A percentile compares a stretch with the other conserved stretches of the same genome.
These are phyloP conservation scores for Pogostemon cablin DNA, from an alignment of 257 asterid species.

Conservation along the genomic window DNA sequence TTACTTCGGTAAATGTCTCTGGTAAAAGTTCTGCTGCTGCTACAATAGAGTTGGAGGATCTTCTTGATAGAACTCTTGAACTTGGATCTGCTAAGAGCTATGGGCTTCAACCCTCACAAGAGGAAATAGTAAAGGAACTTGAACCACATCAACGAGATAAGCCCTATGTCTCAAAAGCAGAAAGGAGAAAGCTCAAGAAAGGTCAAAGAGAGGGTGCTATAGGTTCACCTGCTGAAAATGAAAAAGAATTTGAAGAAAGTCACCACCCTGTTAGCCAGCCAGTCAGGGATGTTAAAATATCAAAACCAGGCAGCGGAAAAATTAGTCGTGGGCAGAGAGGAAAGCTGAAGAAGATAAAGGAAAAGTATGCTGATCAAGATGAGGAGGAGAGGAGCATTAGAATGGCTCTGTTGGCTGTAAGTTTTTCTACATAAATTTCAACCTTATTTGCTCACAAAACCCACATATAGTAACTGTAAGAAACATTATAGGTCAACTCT, in stretches of 20 bases:
- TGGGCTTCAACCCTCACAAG: conserved; percentile 57
- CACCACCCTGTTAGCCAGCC: conserved; percentile 35
- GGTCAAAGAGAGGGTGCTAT: conserved; percentile 59
- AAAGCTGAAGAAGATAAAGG: conserved; percentile 91
- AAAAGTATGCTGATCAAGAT: conserved; percentile 98
- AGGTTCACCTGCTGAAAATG: conserved; percentile 40
- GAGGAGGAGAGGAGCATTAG: conserved; percentile 92
- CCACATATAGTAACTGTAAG: conserved; percentile 4
- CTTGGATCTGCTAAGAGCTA: conserved; percentile 73
- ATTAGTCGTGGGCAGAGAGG: conserved; percentile 88
- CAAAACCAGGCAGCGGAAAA: conserved; percentile 60
- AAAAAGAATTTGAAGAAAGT: conserved; percentile 44
- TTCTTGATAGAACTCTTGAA: conserved; percentile 93
- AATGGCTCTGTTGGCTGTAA: conserved; percentile 83
- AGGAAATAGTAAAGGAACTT: conserved; percentile 43
- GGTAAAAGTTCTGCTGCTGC: conserved; percentile 40
- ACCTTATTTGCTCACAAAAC: conserved; percentile 18
- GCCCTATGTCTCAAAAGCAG: conserved; percentile 86
- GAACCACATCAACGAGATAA: conserved; percentile 64
- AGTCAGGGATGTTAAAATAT: conserved; percentile 41
- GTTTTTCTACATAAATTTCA: conserved; percentile 33
- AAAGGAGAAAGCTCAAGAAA: conserved; percentile 92
- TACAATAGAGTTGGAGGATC: conserved; percentile 73
- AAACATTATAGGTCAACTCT: conserved; percentile 19
- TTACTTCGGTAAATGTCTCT: conserved; percentile 27